phyloP scores from a whole-genome alignment of 1,284 basidiomycete species.

The Pulveroboletus sp. region DNA sequence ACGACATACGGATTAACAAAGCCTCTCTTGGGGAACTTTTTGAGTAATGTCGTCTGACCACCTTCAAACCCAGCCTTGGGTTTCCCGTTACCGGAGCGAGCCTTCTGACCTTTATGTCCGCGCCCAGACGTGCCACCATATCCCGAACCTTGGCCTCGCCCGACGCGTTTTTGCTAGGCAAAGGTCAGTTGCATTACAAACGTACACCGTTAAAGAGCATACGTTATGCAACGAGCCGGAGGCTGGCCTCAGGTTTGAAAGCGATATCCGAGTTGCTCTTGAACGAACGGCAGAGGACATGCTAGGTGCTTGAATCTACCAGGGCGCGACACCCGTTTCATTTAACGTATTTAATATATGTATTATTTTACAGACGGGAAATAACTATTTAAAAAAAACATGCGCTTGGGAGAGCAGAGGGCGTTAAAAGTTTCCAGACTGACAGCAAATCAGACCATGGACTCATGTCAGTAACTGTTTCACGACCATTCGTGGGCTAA shows the following conservation, averaged over 20 bases:
- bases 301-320: not conserved
- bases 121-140: slow-evolving; percentile 91
- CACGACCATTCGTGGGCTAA: not conserved
- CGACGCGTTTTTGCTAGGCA: slow-evolving; percentile 85
- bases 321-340: not conserved
- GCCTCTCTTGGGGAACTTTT: slow-evolving; percentile 90
- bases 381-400: not conserved
- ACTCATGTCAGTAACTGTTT: not conserved
- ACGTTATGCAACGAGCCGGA: slow-evolving; percentile 65
- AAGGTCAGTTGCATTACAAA: not conserved
- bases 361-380: slow-evolving; percentile 3
- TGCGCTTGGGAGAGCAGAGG: too few species aligned
- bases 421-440: too few species aligned
- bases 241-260: slow-evolving; percentile 66
- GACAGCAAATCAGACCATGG: not conserved
- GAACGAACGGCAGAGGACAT: slow-evolving; percentile 38
- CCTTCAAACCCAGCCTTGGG: slow-evolving; percentile 84
- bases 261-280: slow-evolving; percentile 44
- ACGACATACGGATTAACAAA: slow-evolving; percentile 84
- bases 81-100: slow-evolving; percentile 89
- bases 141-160: slow-evolving; percentile 89
- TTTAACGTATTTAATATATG: not conserved
- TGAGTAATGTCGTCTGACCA: slow-evolving; percentile 93
- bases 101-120: slow-evolving; percentile 96
- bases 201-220: slow-evolving; percentile 15